These are phyloP conservation scores for Boechera stricta DNA, from an alignment of 345 rosid genomes.

Conservation along the genomic window DNA sequence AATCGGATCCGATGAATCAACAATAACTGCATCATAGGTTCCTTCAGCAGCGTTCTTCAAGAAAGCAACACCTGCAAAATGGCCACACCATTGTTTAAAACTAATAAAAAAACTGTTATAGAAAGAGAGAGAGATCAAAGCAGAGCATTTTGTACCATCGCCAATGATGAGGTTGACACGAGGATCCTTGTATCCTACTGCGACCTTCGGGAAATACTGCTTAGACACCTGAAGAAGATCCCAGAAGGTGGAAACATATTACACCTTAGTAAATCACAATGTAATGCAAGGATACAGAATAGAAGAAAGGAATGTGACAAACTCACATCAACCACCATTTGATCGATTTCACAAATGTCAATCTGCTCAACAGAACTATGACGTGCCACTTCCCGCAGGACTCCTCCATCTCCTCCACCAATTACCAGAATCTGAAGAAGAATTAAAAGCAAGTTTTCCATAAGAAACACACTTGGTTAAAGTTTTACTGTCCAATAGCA, in stretches of 20 bases:
- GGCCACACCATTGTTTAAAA: neutral
- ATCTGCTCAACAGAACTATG: conserved; percentile 83
- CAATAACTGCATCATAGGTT: conserved; percentile 90
- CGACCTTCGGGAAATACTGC: conserved; percentile 78
- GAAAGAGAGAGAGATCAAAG: neutral
- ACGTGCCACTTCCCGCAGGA: conserved; percentile 86
- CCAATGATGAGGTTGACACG: conserved; percentile 87
- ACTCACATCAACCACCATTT: conserved; percentile 97
- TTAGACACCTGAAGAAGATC: conserved; percentile 69
- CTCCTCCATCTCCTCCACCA: conserved; percentile 99
- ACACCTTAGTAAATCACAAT: neutral
- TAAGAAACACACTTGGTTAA: neutral
- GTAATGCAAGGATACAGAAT: neutral
- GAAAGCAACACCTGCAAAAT: conserved; percentile 80
- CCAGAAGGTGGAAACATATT: neutral
- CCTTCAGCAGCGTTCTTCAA: conserved; percentile 77
- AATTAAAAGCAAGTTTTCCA: conserved; percentile 26
- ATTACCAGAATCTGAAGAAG: conserved; percentile 78
- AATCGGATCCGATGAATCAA: conserved; percentile 94
- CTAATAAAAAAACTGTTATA: neutral
- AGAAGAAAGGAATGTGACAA: conserved; percentile 10
- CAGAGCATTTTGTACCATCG: conserved; percentile 61
- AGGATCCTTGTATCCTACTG: conserved; percentile 90
- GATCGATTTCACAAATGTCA: conserved; percentile 95
- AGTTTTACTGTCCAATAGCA: neutral